These are phyloP conservation scores for Puccinia novopanici DNA, from an alignment of 1,284 basidiomycete species.

Conservation along the genomic window DNA sequence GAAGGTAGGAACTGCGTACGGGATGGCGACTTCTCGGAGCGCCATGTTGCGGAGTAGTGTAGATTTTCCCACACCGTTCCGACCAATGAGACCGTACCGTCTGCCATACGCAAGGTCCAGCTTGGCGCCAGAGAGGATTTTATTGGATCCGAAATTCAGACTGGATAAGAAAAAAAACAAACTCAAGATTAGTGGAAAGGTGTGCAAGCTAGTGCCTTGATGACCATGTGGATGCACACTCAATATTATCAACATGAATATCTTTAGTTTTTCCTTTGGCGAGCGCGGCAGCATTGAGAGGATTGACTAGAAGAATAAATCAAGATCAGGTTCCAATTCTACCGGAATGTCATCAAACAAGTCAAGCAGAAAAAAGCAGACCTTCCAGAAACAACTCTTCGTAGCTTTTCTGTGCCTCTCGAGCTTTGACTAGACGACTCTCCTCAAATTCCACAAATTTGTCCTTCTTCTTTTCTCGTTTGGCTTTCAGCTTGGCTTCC, in stretches of 20 bases:
- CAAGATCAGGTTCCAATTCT: constrained; percentile 73
- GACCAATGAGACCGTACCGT: constrained; percentile 64
- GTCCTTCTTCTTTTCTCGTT: constrained; percentile 87
- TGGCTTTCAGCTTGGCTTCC: constrained; percentile 95
- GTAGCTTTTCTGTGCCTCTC: constrained; percentile 75
- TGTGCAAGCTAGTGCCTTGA: constrained; percentile 52
- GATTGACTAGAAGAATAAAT: constrained; percentile 80
- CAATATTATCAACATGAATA: constrained; percentile 91
- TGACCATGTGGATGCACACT: constrained; percentile 59
- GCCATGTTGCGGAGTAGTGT: constrained; percentile 95
- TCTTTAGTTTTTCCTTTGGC: constrained; percentile 95
- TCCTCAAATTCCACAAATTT: constrained; percentile 72
- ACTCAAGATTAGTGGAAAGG: neutral
- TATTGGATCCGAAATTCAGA: constrained; percentile 88
- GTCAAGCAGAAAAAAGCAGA: neutral
- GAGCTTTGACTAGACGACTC: constrained; percentile 91
- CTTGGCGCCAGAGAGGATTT: constrained; percentile 72
- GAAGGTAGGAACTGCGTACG: constrained; percentile 58
- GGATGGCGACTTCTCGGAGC: constrained; percentile 88
- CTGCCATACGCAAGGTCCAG: constrained; percentile 55
- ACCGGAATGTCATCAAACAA: constrained; percentile 1
- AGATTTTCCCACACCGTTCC: constrained; percentile 91
- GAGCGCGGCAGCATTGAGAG: constrained; percentile 75
- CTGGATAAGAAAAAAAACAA: constrained; percentile 28
- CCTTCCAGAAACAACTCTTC: constrained; percentile 40